A percentile compares a stretch with the other conserved stretches of the same genome.
Conservation (phyloP, 345 rosid species). For the Mercurialis annua region DNA sequence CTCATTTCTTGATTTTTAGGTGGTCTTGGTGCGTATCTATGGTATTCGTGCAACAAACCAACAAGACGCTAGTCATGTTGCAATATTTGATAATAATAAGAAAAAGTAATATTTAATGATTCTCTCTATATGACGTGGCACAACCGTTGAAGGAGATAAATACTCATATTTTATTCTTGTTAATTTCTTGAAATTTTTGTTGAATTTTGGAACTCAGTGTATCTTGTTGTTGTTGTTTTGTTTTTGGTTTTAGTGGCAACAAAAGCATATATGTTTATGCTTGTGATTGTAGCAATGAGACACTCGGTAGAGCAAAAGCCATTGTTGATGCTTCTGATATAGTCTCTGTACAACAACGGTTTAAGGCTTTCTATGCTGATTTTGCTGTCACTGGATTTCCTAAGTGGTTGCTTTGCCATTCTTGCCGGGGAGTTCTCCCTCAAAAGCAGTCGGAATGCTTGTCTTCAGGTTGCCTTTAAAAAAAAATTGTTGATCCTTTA, state of each 20-base stretch:
- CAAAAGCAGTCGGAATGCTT: conserved; percentile 20
- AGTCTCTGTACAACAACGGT: conserved; percentile 30
- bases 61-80: too few species aligned
- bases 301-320: conserved; percentile 62
- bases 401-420: conserved; percentile 51
- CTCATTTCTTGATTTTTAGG: neutral
- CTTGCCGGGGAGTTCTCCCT: conserved; percentile 33
- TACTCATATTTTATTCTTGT: neutral
- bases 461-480: conserved; percentile 34
- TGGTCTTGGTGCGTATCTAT: too few species aligned
- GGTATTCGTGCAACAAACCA: too few species aligned
- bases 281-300: conserved; percentile 77
- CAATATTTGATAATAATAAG: too few species aligned
- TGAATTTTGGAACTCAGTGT: neutral
- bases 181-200: neutral
- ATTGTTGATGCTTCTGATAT: conserved; percentile 29
- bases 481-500: conserved; percentile 15
- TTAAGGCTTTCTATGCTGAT: conserved; percentile 61
- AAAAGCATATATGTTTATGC: conserved; percentile 60
- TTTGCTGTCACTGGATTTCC: conserved; percentile 60
- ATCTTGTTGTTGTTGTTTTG: conserved; percentile 15
- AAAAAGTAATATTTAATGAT: too few species aligned
- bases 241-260: conserved; percentile 54
- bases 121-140: too few species aligned
- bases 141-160: too few species aligned